These are phyloP conservation scores for Harrya chromipes DNA, from an alignment of 768 basidiomycete species.

Conservation along the genomic window DNA sequence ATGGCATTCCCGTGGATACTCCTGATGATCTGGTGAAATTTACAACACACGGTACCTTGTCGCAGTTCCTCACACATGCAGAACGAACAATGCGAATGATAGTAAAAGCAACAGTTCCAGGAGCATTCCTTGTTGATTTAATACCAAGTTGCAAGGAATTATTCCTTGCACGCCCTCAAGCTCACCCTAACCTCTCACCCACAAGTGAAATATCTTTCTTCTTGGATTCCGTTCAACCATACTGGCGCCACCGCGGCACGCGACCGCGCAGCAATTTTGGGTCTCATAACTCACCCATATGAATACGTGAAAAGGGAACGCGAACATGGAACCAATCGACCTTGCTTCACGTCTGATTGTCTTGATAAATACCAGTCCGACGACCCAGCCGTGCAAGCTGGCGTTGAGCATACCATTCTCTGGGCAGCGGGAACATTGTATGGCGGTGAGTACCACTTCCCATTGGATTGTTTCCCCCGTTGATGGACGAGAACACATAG, in stretches of 20 bases:
- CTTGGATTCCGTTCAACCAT: too few relatives aligned
- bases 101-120: conserved; percentile 23
- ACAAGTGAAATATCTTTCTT: conserved; percentile 22
- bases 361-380: conserved; percentile 7
- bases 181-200: not conserved
- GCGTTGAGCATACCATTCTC: conserved; percentile 6
- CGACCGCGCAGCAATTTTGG: too few relatives aligned
- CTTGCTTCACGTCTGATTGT: conserved; percentile 17
- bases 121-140: conserved; percentile 30
- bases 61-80: conserved; percentile 28
- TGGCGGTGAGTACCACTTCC: conserved; percentile 11
- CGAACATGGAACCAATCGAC: conserved; percentile 9
- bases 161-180: not conserved
- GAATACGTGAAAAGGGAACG: conserved; percentile 8
- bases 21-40: conserved; percentile 19
- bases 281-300: too few relatives aligned
- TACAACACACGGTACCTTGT: not conserved
- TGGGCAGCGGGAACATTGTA: conserved; percentile 20
- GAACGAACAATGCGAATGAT: conserved; percentile 27
- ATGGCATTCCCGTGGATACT: conserved; percentile 21
- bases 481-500: not conserved
- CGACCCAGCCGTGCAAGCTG: not conserved
- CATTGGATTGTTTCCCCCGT: too few relatives aligned
- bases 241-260: too few relatives aligned
- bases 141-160: conserved; percentile 24